Evolutionary conservation across 148 eudicot genomes (phyloP), one percentile per base, ranked within the genome.

Genomic region (Cornus controversa): DNA sequence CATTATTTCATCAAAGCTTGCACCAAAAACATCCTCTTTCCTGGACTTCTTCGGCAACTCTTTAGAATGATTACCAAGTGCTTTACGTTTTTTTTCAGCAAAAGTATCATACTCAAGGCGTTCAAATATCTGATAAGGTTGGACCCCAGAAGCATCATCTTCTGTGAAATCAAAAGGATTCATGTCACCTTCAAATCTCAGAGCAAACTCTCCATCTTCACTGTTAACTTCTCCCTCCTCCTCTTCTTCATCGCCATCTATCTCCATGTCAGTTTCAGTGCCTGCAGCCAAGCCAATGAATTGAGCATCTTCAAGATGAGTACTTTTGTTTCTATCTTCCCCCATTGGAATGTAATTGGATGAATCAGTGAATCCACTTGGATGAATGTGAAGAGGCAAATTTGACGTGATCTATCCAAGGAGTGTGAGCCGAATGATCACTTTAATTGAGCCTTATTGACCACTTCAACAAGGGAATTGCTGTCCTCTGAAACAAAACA

Each of bases 121-220:
- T 31, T 27, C 69, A 28, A 66, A 66, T 28, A 20, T 37, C 69
- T 26, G 69, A 66, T 27, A 66, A 26, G 69, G 69, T 15, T 66
- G 69, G 36, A 66, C 11, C 28, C 69, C 69, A 4, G 31, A 27
- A 66, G 69, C 69, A 66, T 66, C 69, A 28, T 27, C n/a, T 27
- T 66, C 69, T 3, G 69, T 66, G 36, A 66, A 66, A 66, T 66
- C 34, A 66, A 66, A 66, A 66, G 69, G 69, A 28, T 66, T 66
- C 69, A 66, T 66, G 31, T 66, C 69, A 66, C 69, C 69, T 66
- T 66, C 69, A 28, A 66, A 66, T 66, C n/a, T 66, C 36, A 66
- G 31, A 66, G 69, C 69, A 66, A 66, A 66, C 69, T 66, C 69
- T 26, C 36, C 34, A 4, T 66, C 34, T 26, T 66, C 69, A 28